Base-by-base conservation (phyloP, 2,329 filamentous ascomycete species). In the Aspergillus caelatus region DNA sequence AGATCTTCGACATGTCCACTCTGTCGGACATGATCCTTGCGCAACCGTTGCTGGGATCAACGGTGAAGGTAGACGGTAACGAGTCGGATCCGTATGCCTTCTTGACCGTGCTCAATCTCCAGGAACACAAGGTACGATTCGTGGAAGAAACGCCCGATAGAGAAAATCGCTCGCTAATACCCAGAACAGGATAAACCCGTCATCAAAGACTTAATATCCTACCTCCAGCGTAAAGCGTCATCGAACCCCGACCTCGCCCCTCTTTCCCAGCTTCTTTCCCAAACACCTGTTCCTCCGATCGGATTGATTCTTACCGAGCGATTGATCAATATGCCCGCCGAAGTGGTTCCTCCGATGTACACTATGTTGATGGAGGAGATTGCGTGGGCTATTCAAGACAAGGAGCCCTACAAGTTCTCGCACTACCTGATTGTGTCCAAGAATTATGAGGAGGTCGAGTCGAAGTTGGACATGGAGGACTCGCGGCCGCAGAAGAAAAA, bases 21-120 rank as follows among this genome's bases (percentile, higher is more conserved):
- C 86, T 99, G 57, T 86, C 93, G 39, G 93, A 98, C 76, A 81
- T 97, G 66, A 91, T 99, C 71, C 83, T 98, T 59, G 89, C 91
- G 55, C 94, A 99, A 78, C 89, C 92, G 11, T 88, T 91, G 23
- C 88, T 99, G 53, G 95, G 95, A 60, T 97, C 93, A 12, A 97
- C 94, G 0, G 93, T 98, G 70, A 99, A 99, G 80, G 92, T 95
- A n/a, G 94, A 98, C 71, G 93, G 94, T 72, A 93, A 95, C 74
- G 93, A 94, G 72, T 92, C 88, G 53, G 95, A 98, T 74, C 91
- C 95, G 2, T 98, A 95, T 79, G 94, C 94, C 12, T 92, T 99
- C 78, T 83, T 98, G 66, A 97, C 94, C 0, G 91, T 93, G 9
- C 81, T 99, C 63, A 97, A 97, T 75, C 81, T 95, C 55, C 84